phyloP scores from a whole-genome alignment of 202 grass and related monocot genomes.

The Miscanthus sacchariflorus region DNA sequence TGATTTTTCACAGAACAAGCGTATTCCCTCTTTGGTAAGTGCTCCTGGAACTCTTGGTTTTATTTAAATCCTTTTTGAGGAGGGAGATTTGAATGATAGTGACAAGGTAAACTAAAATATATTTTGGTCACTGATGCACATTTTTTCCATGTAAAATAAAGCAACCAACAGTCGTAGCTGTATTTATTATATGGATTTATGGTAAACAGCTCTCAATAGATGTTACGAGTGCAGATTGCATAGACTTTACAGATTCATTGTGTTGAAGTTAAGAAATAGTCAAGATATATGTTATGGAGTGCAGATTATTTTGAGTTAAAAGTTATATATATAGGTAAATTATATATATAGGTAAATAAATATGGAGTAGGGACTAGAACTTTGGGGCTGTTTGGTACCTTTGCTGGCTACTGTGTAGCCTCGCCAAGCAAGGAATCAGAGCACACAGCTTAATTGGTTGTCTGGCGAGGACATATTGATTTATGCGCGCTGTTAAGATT shows the following conservation, averaged over 20 bases:
- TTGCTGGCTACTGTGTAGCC: neutral
- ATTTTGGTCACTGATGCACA: slow-evolving; percentile 13
- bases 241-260: neutral
- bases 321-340: neutral
- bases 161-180: slow-evolving; percentile 10
- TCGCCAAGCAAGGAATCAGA: neutral
- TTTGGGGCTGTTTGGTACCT: neutral
- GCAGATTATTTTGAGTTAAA: slow-evolving; percentile 6
- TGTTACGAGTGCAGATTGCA: too few relatives aligned
- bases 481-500: neutral
- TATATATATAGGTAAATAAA: too few relatives aligned
- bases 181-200: neutral
- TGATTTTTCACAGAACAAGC: slow-evolving; percentile 18
- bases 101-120: slow-evolving; percentile 25
- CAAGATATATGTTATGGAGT: neutral
- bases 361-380: neutral
- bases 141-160: neutral
- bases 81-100: neutral
- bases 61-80: neutral
- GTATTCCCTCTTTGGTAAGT: slow-evolving; percentile 6
- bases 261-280: neutral
- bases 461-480: neutral
- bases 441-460: neutral
- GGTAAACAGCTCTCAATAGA: neutral
- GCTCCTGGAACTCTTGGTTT: slow-evolving; percentile 4